Percentiles rank a stretch among this genome's conserved stretches.
phyloP scores from a whole-genome alignment of 2,329 filamentous ascomycete genomes.

The Rutstroemia sp. region DNA sequence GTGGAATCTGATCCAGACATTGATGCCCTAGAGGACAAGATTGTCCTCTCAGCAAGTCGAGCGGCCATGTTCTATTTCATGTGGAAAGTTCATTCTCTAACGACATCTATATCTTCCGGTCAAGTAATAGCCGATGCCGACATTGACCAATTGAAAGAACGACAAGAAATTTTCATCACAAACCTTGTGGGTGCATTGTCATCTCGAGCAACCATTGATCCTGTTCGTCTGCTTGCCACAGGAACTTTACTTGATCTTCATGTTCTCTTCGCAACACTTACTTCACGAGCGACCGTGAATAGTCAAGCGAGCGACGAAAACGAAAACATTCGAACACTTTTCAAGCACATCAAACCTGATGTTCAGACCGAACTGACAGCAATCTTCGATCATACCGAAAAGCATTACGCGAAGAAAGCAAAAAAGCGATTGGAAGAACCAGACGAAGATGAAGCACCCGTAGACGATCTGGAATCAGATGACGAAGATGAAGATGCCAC shows the following conservation, averaged over 20 bases:
- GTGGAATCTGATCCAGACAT: slow-evolving; percentile 58
- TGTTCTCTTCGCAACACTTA: slow-evolving; percentile 68
- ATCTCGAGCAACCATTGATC: slow-evolving; percentile 63
- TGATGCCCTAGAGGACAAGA: slow-evolving; percentile 71
- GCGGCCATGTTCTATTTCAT: slow-evolving; percentile 84
- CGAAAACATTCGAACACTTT: slow-evolving; percentile 50
- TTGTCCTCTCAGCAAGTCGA: slow-evolving; percentile 69
- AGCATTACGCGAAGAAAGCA: slow-evolving; percentile 64
- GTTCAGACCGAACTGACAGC: slow-evolving; percentile 61
- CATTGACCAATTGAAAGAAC: slow-evolving; percentile 51
- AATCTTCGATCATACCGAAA: slow-evolving; percentile 73
- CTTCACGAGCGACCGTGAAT: slow-evolving; percentile 36
- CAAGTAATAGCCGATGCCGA: slow-evolving; percentile 50
- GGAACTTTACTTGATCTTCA: slow-evolving; percentile 76
- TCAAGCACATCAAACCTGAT: slow-evolving; percentile 60
- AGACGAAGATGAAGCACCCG: slow-evolving; percentile 65
- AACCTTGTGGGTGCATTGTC: slow-evolving; percentile 63
- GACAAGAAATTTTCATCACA: slow-evolving; percentile 50
- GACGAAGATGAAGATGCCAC: slow-evolving; percentile 48
- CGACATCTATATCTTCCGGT: slow-evolving; percentile 43
- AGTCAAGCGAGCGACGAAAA: slow-evolving; percentile 39
- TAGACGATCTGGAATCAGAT: slow-evolving; percentile 56
- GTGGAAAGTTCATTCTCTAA: slow-evolving; percentile 71
- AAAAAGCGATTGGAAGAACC: slow-evolving; percentile 56
- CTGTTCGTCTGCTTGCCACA: slow-evolving; percentile 68